These are phyloP conservation scores for Ogataea paraovalis DNA, from an alignment of 805 yeast genomes.

Conservation along the genomic window DNA sequence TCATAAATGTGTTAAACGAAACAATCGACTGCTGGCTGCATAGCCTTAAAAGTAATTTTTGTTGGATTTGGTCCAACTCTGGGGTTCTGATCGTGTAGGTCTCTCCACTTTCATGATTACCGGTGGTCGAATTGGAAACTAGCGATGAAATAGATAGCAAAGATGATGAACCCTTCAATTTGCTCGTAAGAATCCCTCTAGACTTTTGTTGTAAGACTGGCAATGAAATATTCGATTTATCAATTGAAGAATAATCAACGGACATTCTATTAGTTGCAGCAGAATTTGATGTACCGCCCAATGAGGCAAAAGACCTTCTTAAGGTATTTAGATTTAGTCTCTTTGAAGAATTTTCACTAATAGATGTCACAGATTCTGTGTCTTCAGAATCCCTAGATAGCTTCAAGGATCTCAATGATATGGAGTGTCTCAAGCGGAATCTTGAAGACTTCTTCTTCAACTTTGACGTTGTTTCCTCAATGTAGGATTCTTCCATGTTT, in stretches of 20 bases:
- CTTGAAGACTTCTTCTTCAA: slow-evolving; percentile 21
- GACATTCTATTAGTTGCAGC: slow-evolving; percentile 9
- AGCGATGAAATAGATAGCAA: slow-evolving; percentile 38
- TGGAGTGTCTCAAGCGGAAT: slow-evolving; percentile 27
- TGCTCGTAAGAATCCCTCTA: slow-evolving; percentile 50
- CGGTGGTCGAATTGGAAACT: slow-evolving; percentile 12
- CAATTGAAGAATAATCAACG: slow-evolving; percentile 29
- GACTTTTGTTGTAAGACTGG: slow-evolving; percentile 57
- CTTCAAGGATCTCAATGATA: slow-evolving; percentile 28
- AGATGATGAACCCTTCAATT: slow-evolving; percentile 48
- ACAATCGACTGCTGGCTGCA: slow-evolving; percentile 33
- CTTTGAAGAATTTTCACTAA: slow-evolving; percentile 6
- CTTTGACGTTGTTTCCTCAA: slow-evolving; percentile 3
- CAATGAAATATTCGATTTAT: slow-evolving; percentile 46
- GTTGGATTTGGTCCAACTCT: slow-evolving; percentile 32
- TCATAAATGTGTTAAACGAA: slow-evolving; percentile 30
- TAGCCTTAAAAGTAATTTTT: slow-evolving; percentile 31
- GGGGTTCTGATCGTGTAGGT: slow-evolving; percentile 29
- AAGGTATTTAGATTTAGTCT: slow-evolving; percentile 9
- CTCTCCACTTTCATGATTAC: slow-evolving; percentile 7
- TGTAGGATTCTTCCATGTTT: background rate
- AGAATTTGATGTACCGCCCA: slow-evolving; percentile 2
- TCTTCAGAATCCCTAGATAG: slow-evolving; percentile 13
- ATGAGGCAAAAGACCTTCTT: slow-evolving; percentile 13
- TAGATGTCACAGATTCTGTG: slow-evolving; percentile 10